Evolutionary conservation across 495 filamentous ascomycete genomes (phyloP).

Genomic region (Penicilliopsis zonata): DNA sequence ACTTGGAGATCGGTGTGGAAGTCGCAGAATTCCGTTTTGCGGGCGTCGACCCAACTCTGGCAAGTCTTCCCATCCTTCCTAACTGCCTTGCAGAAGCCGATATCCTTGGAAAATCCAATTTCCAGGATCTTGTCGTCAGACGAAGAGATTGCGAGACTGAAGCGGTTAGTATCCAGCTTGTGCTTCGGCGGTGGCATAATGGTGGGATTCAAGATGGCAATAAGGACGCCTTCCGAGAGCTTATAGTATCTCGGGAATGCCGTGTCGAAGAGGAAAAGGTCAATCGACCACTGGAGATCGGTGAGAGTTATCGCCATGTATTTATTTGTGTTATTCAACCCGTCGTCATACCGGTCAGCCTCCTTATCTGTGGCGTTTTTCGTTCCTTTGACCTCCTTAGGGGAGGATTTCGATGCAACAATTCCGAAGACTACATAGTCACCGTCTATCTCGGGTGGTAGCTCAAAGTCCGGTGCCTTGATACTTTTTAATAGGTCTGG

Average conservation of each 20-base stretch:
- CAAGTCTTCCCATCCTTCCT: slow-evolving; percentile 78
- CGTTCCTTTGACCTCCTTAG: slow-evolving; percentile 49
- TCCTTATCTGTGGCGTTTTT: slow-evolving; percentile 31
- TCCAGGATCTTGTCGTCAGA: slow-evolving; percentile 85
- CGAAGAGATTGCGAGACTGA: slow-evolving; percentile 69
- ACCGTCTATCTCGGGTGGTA: slow-evolving; percentile 74
- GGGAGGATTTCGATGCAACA: slow-evolving; percentile 75
- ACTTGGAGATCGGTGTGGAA: slow-evolving; percentile 79
- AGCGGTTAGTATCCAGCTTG: slow-evolving; percentile 63
- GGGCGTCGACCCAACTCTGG: slow-evolving; percentile 71
- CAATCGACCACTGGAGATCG: slow-evolving; percentile 82
- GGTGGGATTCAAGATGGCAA: slow-evolving; percentile 87
- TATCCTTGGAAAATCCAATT: slow-evolving; percentile 71
- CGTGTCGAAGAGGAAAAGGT: slow-evolving; percentile 82
- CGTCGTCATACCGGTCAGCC: slow-evolving; percentile 37
- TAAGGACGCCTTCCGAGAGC: slow-evolving; percentile 67
- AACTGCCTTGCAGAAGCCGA: slow-evolving; percentile 76
- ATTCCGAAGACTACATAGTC: slow-evolving; percentile 84
- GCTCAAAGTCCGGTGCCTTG: slow-evolving; percentile 71
- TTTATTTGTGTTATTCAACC: slow-evolving; percentile 50
- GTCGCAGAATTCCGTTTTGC: slow-evolving; percentile 84
- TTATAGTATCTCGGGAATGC: slow-evolving; percentile 91
- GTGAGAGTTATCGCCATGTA: slow-evolving; percentile 88
- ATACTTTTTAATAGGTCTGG: slow-evolving; percentile 73
- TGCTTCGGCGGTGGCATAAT: slow-evolving; percentile 74